These are phyloP conservation scores for Coffea humblotiana DNA, from an alignment of 305 asterid genomes.

Conservation along the genomic window DNA sequence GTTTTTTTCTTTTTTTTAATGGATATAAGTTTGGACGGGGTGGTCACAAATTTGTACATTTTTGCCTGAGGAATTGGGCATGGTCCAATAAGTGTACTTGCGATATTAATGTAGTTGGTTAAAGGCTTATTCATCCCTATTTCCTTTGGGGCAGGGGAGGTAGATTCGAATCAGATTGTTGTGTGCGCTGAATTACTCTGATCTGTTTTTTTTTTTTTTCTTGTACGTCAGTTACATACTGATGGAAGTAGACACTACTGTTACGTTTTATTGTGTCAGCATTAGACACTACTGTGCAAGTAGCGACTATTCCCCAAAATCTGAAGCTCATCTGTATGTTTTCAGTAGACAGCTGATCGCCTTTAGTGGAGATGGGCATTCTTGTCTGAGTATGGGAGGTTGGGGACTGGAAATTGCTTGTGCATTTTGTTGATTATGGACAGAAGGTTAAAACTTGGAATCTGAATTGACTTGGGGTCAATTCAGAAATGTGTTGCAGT, in stretches of 20 bases:
- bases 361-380: not conserved
- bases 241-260: not conserved
- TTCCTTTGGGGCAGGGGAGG: not conserved
- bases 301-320: not conserved
- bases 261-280: not conserved
- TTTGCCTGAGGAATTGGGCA: not conserved
- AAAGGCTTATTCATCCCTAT: not conserved
- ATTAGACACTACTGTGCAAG: not conserved
- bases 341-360: not conserved
- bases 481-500: not conserved
- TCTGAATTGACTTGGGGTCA: not conserved
- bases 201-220: not conserved
- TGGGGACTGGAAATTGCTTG: not conserved
- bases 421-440: not conserved
- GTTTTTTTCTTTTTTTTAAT: too few relatives aligned
- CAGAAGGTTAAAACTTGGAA: not conserved
- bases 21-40: not conserved
- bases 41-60: not conserved
- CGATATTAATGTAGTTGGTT: not conserved
- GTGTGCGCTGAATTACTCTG: not conserved
- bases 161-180: not conserved
- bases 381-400: not conserved
- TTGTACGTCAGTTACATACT: not conserved
- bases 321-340: not conserved
- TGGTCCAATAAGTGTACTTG: constrained; percentile 1